These are phyloP conservation scores for Vaccinium macrocarpon DNA, from an alignment of 148 eudicot genomes.

Conservation along the genomic window DNA sequence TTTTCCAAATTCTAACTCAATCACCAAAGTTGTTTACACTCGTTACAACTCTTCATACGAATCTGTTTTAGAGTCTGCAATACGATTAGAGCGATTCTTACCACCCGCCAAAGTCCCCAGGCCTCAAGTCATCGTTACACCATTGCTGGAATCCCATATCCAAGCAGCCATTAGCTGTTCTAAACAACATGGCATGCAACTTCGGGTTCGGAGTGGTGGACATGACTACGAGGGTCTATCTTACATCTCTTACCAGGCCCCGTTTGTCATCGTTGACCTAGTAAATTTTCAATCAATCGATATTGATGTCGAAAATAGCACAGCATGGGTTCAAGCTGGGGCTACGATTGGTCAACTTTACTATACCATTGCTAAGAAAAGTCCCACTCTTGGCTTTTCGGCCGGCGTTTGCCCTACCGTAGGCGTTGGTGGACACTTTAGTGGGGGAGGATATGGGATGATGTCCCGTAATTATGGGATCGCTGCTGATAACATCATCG, in stretches of 20 bases:
- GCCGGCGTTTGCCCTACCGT: constrained; percentile 6
- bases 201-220: constrained; percentile 10
- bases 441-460: constrained; percentile 13
- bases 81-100: neutral
- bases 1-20: neutral
- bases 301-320: neutral
- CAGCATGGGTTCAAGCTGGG: constrained; percentile 15
- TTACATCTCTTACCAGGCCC: constrained; percentile 1
- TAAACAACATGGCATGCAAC: neutral
- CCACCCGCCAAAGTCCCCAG: neutral
- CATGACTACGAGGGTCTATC: constrained; percentile 21
- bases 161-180: neutral
- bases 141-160: neutral
- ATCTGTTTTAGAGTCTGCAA: neutral
- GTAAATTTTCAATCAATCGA: neutral
- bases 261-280: neutral
- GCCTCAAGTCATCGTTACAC: constrained; percentile 5
- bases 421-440: constrained; percentile 20
- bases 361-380: constrained; percentile 5
- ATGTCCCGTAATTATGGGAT: neutral
- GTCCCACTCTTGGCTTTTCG: neutral
- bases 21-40: constrained; percentile 13
- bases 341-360: neutral
- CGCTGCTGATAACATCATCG: constrained; percentile 5
- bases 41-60: neutral